Evolutionary conservation across 345 rosid species (phyloP).

Genomic region (Pseudoturritis turrita): DNA sequence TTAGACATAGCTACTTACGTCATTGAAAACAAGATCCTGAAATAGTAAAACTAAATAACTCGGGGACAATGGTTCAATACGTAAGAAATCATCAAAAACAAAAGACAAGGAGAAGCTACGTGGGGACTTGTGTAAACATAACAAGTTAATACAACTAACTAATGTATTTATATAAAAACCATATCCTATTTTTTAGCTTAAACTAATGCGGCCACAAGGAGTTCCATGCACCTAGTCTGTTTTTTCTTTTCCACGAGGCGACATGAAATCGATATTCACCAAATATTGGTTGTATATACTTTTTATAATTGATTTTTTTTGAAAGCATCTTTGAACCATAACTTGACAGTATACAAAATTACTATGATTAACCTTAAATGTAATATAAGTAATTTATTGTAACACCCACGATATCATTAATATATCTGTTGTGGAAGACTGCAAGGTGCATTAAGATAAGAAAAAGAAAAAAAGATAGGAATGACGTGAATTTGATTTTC

Average conservation of each 20-base stretch:
- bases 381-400: neutral
- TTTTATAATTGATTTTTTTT: neutral
- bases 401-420: neutral
- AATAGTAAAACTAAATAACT: neutral
- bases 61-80: neutral
- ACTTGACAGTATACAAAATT: neutral
- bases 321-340: neutral
- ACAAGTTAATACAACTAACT: neutral
- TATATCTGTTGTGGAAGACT: neutral
- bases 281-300: neutral
- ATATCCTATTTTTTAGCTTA: neutral
- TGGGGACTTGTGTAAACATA: conserved; percentile 22
- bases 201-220: neutral
- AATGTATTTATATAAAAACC: neutral
- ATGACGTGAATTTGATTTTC: conserved; percentile 12
- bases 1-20: too few species aligned
- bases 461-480: conserved; percentile 7
- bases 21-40: neutral
- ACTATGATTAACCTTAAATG: neutral
- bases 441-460: conserved; percentile 6
- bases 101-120: neutral
- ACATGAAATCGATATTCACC: conserved; percentile 4
- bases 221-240: conserved; percentile 23
- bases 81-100: neutral
- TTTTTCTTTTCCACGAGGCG: neutral